Percentiles rank a stretch among this genome's conserved stretches.
These are phyloP conservation scores for Arthrinium puccinioides DNA, from an alignment of 2,329 filamentous ascomycete genomes.

Conservation along the genomic window DNA sequence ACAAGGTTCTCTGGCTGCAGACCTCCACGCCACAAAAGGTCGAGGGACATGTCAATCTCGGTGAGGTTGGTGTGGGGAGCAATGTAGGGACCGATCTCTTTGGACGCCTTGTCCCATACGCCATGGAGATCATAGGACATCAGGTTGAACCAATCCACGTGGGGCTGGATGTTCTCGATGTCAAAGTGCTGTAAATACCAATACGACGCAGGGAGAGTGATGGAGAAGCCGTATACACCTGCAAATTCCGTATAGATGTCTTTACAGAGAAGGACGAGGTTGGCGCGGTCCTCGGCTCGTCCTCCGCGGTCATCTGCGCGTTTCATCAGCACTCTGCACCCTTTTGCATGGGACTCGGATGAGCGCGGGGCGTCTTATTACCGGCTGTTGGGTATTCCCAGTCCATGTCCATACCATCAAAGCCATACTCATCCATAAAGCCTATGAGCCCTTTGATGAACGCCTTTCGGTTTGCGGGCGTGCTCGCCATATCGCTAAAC, in stretches of 20 bases:
- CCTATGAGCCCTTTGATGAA: constrained; percentile 29
- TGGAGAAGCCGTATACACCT: constrained; percentile 3
- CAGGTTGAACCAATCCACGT: constrained; percentile 27
- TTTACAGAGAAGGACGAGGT: neutral
- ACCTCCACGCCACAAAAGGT: constrained; percentile 41
- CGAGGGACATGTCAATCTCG: constrained; percentile 33
- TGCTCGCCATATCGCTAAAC: constrained; percentile 4
- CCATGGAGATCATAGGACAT: constrained; percentile 34
- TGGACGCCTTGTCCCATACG: constrained; percentile 26
- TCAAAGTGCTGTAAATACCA: constrained; percentile 12
- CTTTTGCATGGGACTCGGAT: neutral
- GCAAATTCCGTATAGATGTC: neutral
- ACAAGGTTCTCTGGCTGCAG: no score
- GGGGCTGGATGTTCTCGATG: neutral
- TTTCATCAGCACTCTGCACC: neutral
- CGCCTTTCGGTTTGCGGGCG: neutral
- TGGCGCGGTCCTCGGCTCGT: neutral
- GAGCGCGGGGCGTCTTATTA: no score
- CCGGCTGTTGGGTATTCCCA: constrained; percentile 25
- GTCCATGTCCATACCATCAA: constrained; percentile 39
- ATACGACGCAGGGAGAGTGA: constrained; percentile 10
- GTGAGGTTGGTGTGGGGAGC: constrained; percentile 38
- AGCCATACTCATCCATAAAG: constrained; percentile 28
- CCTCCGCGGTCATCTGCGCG: neutral
- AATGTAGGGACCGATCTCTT: constrained; percentile 13